These are phyloP conservation scores for Peniophora sp. DNA, from an alignment of 1,284 basidiomycete species.

Conservation along the genomic window DNA sequence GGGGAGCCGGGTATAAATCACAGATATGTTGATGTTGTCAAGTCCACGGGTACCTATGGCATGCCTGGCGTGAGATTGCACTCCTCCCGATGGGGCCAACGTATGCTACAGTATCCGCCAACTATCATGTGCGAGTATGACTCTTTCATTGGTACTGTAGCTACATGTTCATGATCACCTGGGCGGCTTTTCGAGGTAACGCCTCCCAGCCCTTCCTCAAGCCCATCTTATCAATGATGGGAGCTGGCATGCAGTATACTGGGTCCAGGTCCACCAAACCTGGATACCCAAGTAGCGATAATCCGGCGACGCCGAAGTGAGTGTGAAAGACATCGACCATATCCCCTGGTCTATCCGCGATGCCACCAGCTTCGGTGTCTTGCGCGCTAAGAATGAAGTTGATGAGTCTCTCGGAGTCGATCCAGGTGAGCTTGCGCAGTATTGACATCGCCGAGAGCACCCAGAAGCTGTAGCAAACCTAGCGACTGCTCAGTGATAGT, in stretches of 20 bases:
- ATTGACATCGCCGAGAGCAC: constrained; percentile 87
- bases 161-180: no score
- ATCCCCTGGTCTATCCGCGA: constrained; percentile 90
- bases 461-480: constrained; percentile 99
- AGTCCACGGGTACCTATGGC: no score
- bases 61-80: no score
- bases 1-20: no score
- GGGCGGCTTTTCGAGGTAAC: constrained; percentile 34
- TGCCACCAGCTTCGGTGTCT: constrained; percentile 89
- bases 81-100: no score
- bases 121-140: no score
- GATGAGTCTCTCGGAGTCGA: constrained; percentile 77
- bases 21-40: no score
- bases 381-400: constrained; percentile 87
- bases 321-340: constrained; percentile 97
- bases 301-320: constrained; percentile 83
- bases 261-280: constrained; percentile 83
- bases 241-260: constrained; percentile 92
- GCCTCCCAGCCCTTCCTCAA: constrained; percentile 65
- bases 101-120: no score
- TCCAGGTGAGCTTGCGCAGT: constrained; percentile 81
- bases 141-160: no score
- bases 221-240: constrained; percentile 61
- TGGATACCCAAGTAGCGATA: constrained; percentile 87
- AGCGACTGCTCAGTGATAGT: constrained; percentile 2